Evolutionary conservation across 495 filamentous ascomycete genomes (phyloP).

Genomic region (Halenospora varia): DNA sequence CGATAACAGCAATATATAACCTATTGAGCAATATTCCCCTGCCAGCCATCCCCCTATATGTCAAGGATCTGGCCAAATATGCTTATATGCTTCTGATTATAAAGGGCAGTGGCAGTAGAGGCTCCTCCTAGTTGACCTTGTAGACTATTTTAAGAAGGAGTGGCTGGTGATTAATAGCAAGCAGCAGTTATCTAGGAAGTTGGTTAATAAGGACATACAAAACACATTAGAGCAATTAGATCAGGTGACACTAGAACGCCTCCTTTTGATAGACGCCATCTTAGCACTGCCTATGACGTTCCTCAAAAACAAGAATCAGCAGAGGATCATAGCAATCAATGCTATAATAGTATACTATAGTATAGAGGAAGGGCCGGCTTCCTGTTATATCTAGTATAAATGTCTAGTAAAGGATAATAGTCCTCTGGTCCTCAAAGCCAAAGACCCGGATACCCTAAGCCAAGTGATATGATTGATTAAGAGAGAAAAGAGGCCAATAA

Average conservation of each 20-base stretch:
- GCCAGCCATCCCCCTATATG: no score
- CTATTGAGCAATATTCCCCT: no score
- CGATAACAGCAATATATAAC: no score
- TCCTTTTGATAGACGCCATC: no score
- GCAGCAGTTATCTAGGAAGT: conserved; percentile 24
- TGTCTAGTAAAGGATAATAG: neutral
- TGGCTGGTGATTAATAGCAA: conserved; percentile 27
- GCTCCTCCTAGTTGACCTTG: conserved; percentile 22
- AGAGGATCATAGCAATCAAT: conserved; percentile 15
- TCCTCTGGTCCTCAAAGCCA: neutral
- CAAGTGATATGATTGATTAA: conserved; percentile 6
- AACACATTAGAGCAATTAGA: conserved; percentile 8
- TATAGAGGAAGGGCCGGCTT: conserved; percentile 10
- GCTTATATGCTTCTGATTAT: conserved; percentile 27
- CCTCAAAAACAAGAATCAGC: conserved; percentile 8
- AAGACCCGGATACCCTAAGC: conserved; percentile 4
- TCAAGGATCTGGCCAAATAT: conserved; percentile 35
- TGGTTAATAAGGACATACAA: conserved; percentile 6
- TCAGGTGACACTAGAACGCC: conserved; percentile 12
- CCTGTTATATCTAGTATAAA: neutral
- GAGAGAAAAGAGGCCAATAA: conserved; percentile 7
- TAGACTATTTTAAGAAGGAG: conserved; percentile 25
- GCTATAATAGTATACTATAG: conserved; percentile 10
- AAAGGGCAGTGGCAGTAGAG: conserved; percentile 22
- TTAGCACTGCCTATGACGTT: conserved; percentile 12